phyloP scores from a whole-genome alignment of 345 rosid genomes.

The Aethionema arabicum region DNA sequence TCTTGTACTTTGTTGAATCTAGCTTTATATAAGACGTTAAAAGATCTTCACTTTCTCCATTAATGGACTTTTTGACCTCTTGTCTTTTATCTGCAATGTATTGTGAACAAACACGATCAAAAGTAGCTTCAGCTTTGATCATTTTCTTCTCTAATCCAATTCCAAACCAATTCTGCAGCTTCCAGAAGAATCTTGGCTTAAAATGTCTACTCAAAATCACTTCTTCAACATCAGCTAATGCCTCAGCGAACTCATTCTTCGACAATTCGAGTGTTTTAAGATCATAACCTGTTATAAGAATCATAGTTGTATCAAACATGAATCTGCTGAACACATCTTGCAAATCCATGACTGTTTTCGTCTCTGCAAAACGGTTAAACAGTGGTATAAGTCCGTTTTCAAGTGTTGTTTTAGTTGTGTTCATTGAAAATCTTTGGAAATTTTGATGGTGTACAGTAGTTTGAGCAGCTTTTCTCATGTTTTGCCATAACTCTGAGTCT shows the following conservation, averaged over 20 bases:
- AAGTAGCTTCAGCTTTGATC: slow-evolving; percentile 32
- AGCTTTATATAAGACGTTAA: slow-evolving; percentile 34
- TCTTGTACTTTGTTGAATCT: slow-evolving; percentile 43
- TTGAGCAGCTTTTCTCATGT: slow-evolving; percentile 19
- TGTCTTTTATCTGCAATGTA: slow-evolving; percentile 12
- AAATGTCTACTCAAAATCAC: slow-evolving; percentile 15
- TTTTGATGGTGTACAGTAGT: background rate
- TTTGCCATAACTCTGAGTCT: slow-evolving; percentile 31
- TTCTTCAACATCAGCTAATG: slow-evolving; percentile 38
- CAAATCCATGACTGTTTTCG: slow-evolving; percentile 35
- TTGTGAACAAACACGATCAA: slow-evolving; percentile 2
- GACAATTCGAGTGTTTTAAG: slow-evolving; percentile 45
- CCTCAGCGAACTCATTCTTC: slow-evolving; percentile 37
- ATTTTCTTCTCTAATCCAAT: slow-evolving; percentile 52
- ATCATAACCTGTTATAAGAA: slow-evolving; percentile 51
- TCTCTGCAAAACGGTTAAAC: slow-evolving; percentile 30
- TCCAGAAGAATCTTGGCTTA: slow-evolving; percentile 39
- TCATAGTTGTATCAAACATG: slow-evolving; percentile 49
- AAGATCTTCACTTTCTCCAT: slow-evolving; percentile 42
- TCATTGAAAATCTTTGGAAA: slow-evolving; percentile 23
- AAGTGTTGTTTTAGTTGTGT: slow-evolving; percentile 3
- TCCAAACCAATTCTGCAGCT: slow-evolving; percentile 40
- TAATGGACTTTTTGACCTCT: slow-evolving; percentile 31
- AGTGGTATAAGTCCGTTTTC: slow-evolving; percentile 43
- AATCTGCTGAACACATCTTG: slow-evolving; percentile 60